phyloP scores from a whole-genome alignment of 2,329 filamentous ascomycete genomes.

The Fusarium vanettenii region DNA sequence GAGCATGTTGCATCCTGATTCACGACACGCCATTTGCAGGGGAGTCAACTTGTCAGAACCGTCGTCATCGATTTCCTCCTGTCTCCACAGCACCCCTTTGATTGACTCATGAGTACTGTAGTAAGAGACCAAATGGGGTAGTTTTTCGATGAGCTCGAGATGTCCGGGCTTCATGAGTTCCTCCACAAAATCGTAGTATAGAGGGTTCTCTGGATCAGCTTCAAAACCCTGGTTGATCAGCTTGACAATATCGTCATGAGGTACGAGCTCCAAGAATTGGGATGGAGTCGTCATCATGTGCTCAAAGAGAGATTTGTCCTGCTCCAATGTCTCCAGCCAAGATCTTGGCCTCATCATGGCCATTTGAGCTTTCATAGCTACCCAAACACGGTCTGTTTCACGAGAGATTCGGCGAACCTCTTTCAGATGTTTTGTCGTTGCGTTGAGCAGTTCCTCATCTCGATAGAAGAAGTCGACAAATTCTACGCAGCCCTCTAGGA shows the following conservation, averaged over 20 bases:
- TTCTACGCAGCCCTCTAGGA: conserved; percentile 10
- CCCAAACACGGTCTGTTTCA: too few relatives aligned
- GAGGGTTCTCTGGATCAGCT: neutral
- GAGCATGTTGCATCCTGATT: conserved; percentile 15
- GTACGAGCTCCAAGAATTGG: conserved; percentile 2
- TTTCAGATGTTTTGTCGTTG: neutral
- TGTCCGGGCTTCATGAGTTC: conserved; percentile 10
- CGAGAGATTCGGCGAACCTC: too few relatives aligned
- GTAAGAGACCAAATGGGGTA: neutral
- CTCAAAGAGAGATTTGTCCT: neutral
- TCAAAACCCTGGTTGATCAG: conserved; percentile 5
- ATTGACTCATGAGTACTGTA: conserved; percentile 13
- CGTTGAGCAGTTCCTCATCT: conserved; percentile 10
- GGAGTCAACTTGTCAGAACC: neutral
- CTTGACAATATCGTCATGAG: neutral
- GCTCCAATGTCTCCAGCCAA: neutral
- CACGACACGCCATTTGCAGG: conserved; percentile 16
- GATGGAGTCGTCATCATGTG: neutral
- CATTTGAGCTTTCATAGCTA: conserved; percentile 15
- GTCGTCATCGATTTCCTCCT: neutral
- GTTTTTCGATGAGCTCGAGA: conserved; percentile 1
- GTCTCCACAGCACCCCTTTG: neutral
- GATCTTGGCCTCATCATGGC: conserved; percentile 15
- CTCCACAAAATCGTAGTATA: neutral
- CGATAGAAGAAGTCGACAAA: conserved; percentile 20